Evolutionary conservation across 2,329 filamentous ascomycete species (phyloP).

Genomic region (Raffaelea deltoideospora): DNA sequence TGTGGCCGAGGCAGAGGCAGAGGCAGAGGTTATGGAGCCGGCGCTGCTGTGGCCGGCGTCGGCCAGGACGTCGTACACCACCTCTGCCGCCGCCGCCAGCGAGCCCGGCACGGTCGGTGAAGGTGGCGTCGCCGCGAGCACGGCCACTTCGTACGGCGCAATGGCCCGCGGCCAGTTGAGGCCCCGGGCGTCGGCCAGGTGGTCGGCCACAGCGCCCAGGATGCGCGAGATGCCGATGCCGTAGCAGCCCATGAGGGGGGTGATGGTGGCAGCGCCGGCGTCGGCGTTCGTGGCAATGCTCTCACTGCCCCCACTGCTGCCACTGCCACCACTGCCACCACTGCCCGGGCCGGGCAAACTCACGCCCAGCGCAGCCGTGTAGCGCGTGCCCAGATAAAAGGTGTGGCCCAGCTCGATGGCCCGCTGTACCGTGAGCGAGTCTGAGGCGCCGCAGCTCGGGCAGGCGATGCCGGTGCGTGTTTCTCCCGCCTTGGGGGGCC

Average conservation of each 20-base stretch:
- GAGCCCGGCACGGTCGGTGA: constrained; percentile 16
- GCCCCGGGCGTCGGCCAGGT: constrained; percentile 54
- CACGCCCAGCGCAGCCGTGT: constrained; percentile 51
- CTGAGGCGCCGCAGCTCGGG: constrained; percentile 45
- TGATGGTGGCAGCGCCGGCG: neutral
- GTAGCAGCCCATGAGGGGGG: constrained; percentile 82
- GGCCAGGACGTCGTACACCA: constrained; percentile 49
- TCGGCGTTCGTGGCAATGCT: too few species aligned
- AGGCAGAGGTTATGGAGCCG: too few species aligned
- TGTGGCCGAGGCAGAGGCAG: too few species aligned
- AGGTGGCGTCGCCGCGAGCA: constrained; percentile 49
- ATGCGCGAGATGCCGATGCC: constrained; percentile 88
- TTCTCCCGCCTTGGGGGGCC: constrained; percentile 16
- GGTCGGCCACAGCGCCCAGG: constrained; percentile 71
- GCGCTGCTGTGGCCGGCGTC: constrained; percentile 1
- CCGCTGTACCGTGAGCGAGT: constrained; percentile 47
- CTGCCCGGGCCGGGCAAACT: constrained; percentile 21
- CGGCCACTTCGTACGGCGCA: constrained; percentile 64
- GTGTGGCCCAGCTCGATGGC: constrained; percentile 91
- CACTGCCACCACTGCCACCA: too few species aligned
- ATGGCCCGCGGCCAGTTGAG: constrained; percentile 81
- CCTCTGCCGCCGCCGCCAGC: constrained; percentile 30
- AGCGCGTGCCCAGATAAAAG: constrained; percentile 82
- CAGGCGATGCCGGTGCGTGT: constrained; percentile 57
- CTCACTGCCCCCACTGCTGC: too few species aligned